Evolutionary conservation across 2,329 filamentous ascomycete species (phyloP), one percentile per base, ranked within the genome.

Genomic region (Dactylellina leptospora): DNA sequence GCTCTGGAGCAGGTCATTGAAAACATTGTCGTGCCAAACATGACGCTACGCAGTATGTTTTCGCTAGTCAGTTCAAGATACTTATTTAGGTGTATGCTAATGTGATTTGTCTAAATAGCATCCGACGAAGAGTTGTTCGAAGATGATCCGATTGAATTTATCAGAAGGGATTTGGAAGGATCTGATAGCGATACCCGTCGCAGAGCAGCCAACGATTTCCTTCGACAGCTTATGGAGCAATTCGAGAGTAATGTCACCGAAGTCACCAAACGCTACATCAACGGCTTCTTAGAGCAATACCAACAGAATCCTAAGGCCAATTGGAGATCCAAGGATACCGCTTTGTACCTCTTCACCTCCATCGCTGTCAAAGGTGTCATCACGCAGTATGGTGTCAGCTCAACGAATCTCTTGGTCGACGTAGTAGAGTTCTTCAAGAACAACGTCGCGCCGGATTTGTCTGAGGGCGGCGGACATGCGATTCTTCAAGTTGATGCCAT

Each of bases 141-240:
- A 79, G 96, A 99, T 78, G 96, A 99, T 82, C 95, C 95, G 0
- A 99, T 99, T 75, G 95, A 99, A 80, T 99, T 96, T 79, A 99
- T 99, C 78, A 87, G 95, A 74, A 87, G 92, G 77, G 95, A 99
- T 80, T 83, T 99, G 50, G 95, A 99, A 80, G 95, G 95, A 4
- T 97, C 95, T 1, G 95, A 99, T 80, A 96, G 90, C 60, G 95
- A 97, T 79, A 99, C 95, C 1, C 85, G 95, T 78, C 85, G 95
- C 75, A 86, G 95, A 77, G 93, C 95, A 40, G 93, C 96, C 0
- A 97, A 93, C 0, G 95, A 97, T 79, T 99, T 99, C 82, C 82
- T 99, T 68, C 87, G 91, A 74, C 90, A 92, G 78, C 85, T 99
- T 48, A 89, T 96, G 78, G 90, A 93, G 77, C 92, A 90, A 75